phyloP scores from a whole-genome alignment of 305 asterid species.

The Salvia sclarea region DNA sequence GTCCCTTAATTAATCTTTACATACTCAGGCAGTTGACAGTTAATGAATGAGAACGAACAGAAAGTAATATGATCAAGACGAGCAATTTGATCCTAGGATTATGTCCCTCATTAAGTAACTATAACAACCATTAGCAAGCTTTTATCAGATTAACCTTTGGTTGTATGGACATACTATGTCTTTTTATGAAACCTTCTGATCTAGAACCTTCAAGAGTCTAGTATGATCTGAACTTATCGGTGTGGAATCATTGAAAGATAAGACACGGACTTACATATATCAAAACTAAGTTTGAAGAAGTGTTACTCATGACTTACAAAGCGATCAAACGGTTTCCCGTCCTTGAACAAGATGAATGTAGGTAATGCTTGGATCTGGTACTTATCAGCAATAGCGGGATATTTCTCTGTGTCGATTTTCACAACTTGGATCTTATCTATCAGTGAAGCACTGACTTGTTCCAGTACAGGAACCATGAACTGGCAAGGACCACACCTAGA shows the following conservation, averaged over 20 bases:
- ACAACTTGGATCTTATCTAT: slow-evolving; percentile 64
- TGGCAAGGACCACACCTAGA: slow-evolving; percentile 91
- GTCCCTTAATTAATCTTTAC: not conserved
- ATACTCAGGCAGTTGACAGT: not conserved
- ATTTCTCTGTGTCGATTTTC: slow-evolving; percentile 75
- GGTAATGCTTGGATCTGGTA: slow-evolving; percentile 71
- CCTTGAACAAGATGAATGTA: slow-evolving; percentile 71
- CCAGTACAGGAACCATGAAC: slow-evolving; percentile 68
- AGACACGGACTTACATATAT: not conserved
- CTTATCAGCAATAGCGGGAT: slow-evolving; percentile 62
- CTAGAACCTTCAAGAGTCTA: too few species aligned
- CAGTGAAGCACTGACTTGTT: slow-evolving; percentile 56
- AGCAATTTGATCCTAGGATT: not conserved
- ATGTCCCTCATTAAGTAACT: not conserved
- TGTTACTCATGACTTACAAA: slow-evolving; percentile 55
- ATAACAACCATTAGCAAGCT: not conserved
- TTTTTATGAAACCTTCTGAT: not conserved
- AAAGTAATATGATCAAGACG: not conserved
- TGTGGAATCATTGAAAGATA: not conserved
- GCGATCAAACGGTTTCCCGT: slow-evolving; percentile 64
- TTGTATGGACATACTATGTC: not conserved
- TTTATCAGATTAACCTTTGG: not conserved
- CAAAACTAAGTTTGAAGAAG: not conserved
- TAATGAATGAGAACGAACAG: not conserved
- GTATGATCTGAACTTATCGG: not conserved